Base-by-base conservation (phyloP, 495 filamentous ascomycete species). In the Neurospora sp. region DNA sequence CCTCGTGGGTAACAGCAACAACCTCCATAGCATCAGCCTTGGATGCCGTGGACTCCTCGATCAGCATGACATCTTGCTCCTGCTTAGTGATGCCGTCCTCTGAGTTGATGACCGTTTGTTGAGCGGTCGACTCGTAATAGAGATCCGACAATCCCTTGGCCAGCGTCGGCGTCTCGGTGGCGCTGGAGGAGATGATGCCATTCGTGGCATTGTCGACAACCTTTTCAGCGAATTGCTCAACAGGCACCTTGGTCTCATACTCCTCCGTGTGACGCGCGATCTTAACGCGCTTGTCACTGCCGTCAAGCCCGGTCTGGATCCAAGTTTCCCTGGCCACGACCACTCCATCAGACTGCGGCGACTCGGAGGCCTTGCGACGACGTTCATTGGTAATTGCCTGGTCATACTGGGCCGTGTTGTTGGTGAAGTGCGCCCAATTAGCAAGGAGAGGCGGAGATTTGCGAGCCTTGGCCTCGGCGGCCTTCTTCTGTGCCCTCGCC, bases 281-380 rank as follows among this genome's bases (percentile, higher is more conserved):
- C 73, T 82, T 85, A 76, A 83, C 76, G 68, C 84, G 83, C 75
- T 85, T 85, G 27, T 74, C 70, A 74, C 69, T 73, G 27, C 74
- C 76, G 37, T 82, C 76, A 42, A 76, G 12, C 27, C 75, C 76
- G 59, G 79, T 81, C 48, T 80, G 73, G 41, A 78, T 75, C 78
- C 78, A 81, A 8, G 77, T 81, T 68, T 81, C 79, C 7, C 77
- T 77, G 39, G 70, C 75, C 7, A 69, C 59, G 18, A 46, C 42
- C 9, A 68, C 38, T 10, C n/a, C 66, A 18, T 73, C 70, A 1
- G 72, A 66, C 8, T 53, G 16, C 5, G 76, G 77, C 61, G 74
- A 74, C n/a, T 76, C 38, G 0, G 77, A 74, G 18, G 80, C 80
- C 69, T 80, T 79, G 72, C 78, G 80, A 7, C 80, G 80, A 39